phyloP scores from a whole-genome alignment of 805 yeast genomes.

The Priceomyces carsonii region DNA sequence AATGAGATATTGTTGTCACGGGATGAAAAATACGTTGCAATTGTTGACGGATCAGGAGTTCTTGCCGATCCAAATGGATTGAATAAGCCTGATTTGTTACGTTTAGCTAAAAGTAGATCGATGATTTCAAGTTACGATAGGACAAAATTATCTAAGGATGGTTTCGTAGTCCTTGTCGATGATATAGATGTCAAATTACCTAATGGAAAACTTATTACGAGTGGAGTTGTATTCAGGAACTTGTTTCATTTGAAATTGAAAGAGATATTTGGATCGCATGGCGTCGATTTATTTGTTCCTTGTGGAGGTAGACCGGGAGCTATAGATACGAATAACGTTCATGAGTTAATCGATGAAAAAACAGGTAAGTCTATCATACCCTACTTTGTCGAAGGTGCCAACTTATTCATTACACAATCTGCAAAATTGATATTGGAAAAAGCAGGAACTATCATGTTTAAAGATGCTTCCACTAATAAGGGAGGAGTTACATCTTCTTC shows the following conservation, averaged over 20 bases:
- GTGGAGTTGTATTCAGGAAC: slow-evolving; percentile 90
- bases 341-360: slow-evolving; percentile 64
- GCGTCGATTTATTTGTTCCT: slow-evolving; percentile 87
- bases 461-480: slow-evolving; percentile 96
- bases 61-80: slow-evolving; percentile 89
- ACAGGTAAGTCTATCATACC: slow-evolving; percentile 80
- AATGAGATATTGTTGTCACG: slow-evolving; percentile 88
- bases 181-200: slow-evolving; percentile 81
- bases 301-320: slow-evolving; percentile 99
- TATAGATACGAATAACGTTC: slow-evolving; percentile 81
- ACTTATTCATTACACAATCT: slow-evolving; percentile 89
- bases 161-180: slow-evolving; percentile 83
- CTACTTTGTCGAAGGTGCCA: slow-evolving; percentile 96
- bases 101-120: slow-evolving; percentile 75
- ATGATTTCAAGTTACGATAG: slow-evolving; percentile 72
- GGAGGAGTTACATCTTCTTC: slow-evolving; percentile 99
- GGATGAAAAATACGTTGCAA: slow-evolving; percentile 79
- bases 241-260: slow-evolving; percentile 77
- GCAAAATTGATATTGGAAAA: slow-evolving; percentile 85
- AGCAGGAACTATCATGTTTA: slow-evolving; percentile 85
- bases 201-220: slow-evolving; percentile 68
- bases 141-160: slow-evolving; percentile 65
- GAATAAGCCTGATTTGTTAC: slow-evolving; percentile 71
- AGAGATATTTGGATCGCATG: slow-evolving; percentile 57
- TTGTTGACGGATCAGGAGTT: slow-evolving; percentile 96